Conservation (phyloP, 1,284 basidiomycete species). For the Somion occarium region DNA sequence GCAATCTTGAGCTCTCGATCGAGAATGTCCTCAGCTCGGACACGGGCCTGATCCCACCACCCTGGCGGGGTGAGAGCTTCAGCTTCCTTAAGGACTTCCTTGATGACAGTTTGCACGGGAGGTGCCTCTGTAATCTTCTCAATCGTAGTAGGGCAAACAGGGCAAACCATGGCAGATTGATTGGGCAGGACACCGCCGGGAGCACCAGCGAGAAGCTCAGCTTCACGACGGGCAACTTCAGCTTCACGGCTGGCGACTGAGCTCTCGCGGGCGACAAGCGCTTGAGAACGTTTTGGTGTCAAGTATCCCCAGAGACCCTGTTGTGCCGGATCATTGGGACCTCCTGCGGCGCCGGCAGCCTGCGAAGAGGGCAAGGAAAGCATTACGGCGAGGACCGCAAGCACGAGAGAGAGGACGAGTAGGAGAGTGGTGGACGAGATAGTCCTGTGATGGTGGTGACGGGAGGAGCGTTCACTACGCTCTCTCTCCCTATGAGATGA, state of each 20-base stretch:
- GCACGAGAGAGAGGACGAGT: slow-evolving; percentile 74
- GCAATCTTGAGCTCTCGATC: slow-evolving; percentile 79
- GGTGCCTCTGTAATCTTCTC: slow-evolving; percentile 42
- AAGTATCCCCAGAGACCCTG: slow-evolving; percentile 65
- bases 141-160: slow-evolving; percentile 51
- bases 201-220: slow-evolving; percentile 73
- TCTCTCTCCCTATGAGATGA: slow-evolving; percentile 70
- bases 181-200: slow-evolving; percentile 68
- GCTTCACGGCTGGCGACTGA: slow-evolving; percentile 74
- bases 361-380: slow-evolving; percentile 65
- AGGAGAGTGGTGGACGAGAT: slow-evolving; percentile 85
- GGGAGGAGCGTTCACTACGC: slow-evolving; percentile 46
- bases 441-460: slow-evolving; percentile 73
- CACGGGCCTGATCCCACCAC: slow-evolving; percentile 59
- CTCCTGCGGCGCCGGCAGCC: slow-evolving; percentile 21
- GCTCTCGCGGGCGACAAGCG: slow-evolving; percentile 69
- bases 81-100: slow-evolving; percentile 72
- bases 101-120: slow-evolving; percentile 74
- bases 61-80: slow-evolving; percentile 70
- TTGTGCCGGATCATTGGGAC: slow-evolving; percentile 29
- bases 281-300: slow-evolving; percentile 74
- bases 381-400: slow-evolving; percentile 81
- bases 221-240: slow-evolving; percentile 79
- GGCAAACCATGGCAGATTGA: slow-evolving; percentile 46
- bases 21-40: slow-evolving; percentile 72